Evolutionary conservation across 2,329 filamentous ascomycete species (phyloP).

Genomic region (Plectosphaerella sp.): DNA sequence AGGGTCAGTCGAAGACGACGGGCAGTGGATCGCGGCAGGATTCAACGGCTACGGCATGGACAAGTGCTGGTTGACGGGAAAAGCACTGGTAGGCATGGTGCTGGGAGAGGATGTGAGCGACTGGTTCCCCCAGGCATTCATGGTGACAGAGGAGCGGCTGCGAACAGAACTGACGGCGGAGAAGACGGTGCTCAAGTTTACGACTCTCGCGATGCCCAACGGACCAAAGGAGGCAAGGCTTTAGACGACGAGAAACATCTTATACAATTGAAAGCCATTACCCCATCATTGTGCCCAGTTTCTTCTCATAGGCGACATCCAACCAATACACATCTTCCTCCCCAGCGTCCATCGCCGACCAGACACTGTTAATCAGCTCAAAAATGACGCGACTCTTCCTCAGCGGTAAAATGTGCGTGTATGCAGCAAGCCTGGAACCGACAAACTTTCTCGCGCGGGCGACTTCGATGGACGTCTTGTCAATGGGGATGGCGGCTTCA

Average conservation of each 20-base stretch:
- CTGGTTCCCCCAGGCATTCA: conserved; percentile 15
- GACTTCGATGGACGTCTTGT: conserved; percentile 9
- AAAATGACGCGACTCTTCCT: conserved; percentile 10
- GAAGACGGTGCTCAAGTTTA: conserved; percentile 4
- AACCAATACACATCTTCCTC: conserved; percentile 13
- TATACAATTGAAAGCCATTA: background rate
- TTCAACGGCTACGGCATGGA: conserved; percentile 17
- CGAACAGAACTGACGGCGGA: conserved; percentile 11
- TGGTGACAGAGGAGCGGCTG: conserved; percentile 11
- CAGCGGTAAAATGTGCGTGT: conserved; percentile 10
- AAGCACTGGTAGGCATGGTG: conserved; percentile 18
- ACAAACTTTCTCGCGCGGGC: conserved; percentile 9
- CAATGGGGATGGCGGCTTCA: background rate
- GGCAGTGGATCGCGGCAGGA: conserved; percentile 15
- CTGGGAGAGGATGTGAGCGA: conserved; percentile 14
- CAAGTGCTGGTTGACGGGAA: conserved; percentile 13
- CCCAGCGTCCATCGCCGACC: conserved; percentile 11
- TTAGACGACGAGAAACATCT: background rate
- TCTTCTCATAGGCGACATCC: conserved; percentile 9
- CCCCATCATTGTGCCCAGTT: conserved; percentile 13
- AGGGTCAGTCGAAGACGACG: background rate
- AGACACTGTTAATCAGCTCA: conserved; percentile 12
- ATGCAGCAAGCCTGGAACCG: conserved; percentile 7
- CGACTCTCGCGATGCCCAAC: background rate
- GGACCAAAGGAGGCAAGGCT: background rate